These are phyloP conservation scores for Royoungia palumana DNA, from an alignment of 768 basidiomycete genomes.

Conservation along the genomic window DNA sequence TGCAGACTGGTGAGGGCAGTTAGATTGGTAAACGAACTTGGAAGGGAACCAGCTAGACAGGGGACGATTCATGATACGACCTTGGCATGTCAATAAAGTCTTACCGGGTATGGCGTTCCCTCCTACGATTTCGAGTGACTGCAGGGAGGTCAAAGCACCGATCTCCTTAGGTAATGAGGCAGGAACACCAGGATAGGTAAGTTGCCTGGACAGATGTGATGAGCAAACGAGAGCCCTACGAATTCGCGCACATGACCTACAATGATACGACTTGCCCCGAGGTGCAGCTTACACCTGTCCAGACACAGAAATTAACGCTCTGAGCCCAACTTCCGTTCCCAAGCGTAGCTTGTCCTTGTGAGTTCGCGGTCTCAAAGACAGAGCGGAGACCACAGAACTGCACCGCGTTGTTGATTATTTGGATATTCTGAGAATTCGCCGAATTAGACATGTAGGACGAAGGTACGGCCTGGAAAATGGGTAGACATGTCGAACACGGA, in stretches of 20 bases:
- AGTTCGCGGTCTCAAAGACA: constrained; percentile 38
- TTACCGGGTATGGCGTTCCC: constrained; percentile 41
- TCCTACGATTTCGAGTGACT: constrained; percentile 39
- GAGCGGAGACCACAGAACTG: constrained; percentile 49
- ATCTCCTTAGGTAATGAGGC: constrained; percentile 41
- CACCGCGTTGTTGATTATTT: constrained; percentile 33
- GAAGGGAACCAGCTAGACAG: constrained; percentile 39
- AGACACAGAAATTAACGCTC: constrained; percentile 43
- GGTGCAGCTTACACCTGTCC: constrained; percentile 44
- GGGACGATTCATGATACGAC: not conserved
- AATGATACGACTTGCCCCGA: constrained; percentile 39
- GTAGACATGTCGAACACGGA: constrained; percentile 45
- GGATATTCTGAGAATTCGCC: constrained; percentile 32
- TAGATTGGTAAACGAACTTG: constrained; percentile 36
- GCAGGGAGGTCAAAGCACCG: constrained; percentile 37
- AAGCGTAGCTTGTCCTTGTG: constrained; percentile 37
- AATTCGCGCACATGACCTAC: constrained; percentile 28
- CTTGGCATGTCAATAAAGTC: constrained; percentile 4
- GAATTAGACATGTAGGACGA: constrained; percentile 27
- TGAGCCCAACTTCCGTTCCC: constrained; percentile 44
- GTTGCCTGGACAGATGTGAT: constrained; percentile 23
- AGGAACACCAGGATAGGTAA: constrained; percentile 48
- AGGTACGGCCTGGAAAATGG: constrained; percentile 39
- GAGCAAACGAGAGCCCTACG: not conserved
- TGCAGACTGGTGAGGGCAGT: constrained; percentile 38